Conservation (phyloP, 2,329 filamentous ascomycete species). For the Alternaria incomplexa region DNA sequence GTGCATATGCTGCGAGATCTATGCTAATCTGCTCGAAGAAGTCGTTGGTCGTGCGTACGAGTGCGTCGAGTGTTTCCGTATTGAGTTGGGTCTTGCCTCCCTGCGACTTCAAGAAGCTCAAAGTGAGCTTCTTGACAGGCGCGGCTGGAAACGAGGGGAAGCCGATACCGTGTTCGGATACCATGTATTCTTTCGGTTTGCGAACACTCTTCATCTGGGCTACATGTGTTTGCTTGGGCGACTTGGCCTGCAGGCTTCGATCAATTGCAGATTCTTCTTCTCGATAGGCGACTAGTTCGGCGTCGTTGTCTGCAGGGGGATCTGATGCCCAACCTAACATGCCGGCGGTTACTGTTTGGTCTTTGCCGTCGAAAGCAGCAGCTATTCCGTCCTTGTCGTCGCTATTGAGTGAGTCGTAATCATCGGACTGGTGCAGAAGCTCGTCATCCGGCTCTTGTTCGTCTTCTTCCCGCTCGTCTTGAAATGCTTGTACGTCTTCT, state of each 20-base stretch:
- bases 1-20: conserved; percentile 78
- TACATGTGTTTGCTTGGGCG: conserved; percentile 25
- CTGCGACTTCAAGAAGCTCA: conserved; percentile 71
- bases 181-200: conserved; percentile 58
- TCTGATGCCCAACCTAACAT: conserved; percentile 43
- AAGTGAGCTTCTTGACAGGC: conserved; percentile 75
- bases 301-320: conserved; percentile 29
- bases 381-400: conserved; percentile 25
- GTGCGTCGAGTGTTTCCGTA: conserved; percentile 74
- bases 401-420: conserved; percentile 28
- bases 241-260: conserved; percentile 39
- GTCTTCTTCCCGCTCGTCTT: conserved; percentile 8
- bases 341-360: conserved; percentile 20
- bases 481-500: conserved; percentile 19
- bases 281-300: conserved; percentile 42
- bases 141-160: conserved; percentile 76
- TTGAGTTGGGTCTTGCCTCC: conserved; percentile 73
- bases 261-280: conserved; percentile 45
- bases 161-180: conserved; percentile 74
- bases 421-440: conserved; percentile 29
- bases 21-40: conserved; percentile 89
- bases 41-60: conserved; percentile 85
- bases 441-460: conserved; percentile 9
- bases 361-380: conserved; percentile 34
- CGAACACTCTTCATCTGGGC: conserved; percentile 31